phyloP scores from a whole-genome alignment of 2,329 filamentous ascomycete species.

The Trichoderma hamatum region DNA sequence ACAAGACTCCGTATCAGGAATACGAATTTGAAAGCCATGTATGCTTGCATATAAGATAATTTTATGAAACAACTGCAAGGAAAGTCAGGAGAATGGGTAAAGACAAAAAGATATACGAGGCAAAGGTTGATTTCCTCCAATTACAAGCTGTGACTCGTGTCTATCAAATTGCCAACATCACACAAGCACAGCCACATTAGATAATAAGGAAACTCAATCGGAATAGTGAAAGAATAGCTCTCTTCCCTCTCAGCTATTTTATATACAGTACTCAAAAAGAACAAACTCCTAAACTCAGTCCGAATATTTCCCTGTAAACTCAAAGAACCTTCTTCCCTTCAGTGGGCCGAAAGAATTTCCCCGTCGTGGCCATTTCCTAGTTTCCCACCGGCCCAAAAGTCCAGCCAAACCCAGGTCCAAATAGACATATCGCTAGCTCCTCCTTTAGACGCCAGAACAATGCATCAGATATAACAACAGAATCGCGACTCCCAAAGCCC shows the following conservation, averaged over 20 bases:
- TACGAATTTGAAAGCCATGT: background rate
- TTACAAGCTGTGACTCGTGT: background rate
- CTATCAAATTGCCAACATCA: background rate
- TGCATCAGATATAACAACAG: constrained; percentile 12
- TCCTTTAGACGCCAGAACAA: constrained; percentile 23
- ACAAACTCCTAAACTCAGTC: background rate
- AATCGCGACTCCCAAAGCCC: constrained; percentile 9
- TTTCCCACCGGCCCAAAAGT: background rate
- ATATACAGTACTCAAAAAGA: background rate
- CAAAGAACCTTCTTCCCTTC: background rate
- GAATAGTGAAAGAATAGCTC: background rate
- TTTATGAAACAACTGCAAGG: background rate
- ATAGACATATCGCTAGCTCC: constrained; percentile 9
- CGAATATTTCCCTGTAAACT: background rate
- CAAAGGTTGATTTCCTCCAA: background rate
- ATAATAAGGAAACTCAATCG: background rate
- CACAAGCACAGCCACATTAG: background rate
- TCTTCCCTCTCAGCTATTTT: background rate
- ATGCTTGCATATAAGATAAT: background rate
- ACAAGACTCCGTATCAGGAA: background rate
- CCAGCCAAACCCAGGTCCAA: background rate
- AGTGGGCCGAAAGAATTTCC: background rate
- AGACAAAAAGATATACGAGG: background rate
- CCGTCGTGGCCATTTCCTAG: background rate
- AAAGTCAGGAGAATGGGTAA: background rate